Base-by-base conservation (phyloP, 1,284 basidiomycete genomes). In the Tilletia horrida region DNA sequence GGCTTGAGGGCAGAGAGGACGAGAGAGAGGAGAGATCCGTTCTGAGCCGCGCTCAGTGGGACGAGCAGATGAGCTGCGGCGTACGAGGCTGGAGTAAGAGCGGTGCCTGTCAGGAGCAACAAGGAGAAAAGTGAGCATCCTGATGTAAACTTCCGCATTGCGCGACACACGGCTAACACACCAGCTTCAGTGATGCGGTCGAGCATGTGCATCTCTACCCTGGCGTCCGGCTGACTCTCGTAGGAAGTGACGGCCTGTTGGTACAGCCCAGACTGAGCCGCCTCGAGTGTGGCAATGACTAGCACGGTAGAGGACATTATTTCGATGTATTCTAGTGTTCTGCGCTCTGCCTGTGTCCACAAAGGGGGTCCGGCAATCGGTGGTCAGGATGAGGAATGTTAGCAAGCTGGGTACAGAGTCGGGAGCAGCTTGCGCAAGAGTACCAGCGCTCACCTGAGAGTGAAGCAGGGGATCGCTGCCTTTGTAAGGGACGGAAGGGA, bases 141-240 rank as follows among this genome's bases (percentile, higher is more conserved):
- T 18, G 35, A 21, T 14, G n/a, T 11, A 42, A 48, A 16, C 18
- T 25, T 23, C n/a, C 65, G n/a, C 11, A 13, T 2, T 18, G 6
- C 25, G 1, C n/a, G n/a, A n/a, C 43, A 45, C n/a, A 45, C 13
- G n/a, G 43, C 43, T n/a, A n/a, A 67, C 69, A 50, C 62, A 70
- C 72, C 67, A 1, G 69, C 74, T 23, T 80, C 77, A 16, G 77
- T 80, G 47, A 81, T 66, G 11, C 80, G 76, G 63, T 81, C 80
- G 27, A 76, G 70, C 79, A 81, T 80, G 66, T 81, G 72, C 71
- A 80, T 81, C 64, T 81, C 80, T 6, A 81, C 73, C 21, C 45
- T 70, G 70, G 62, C 68, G 68, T 25, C 68, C 69, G 6, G 68
- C 68, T 67, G 44, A 2, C 59, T 18, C 59, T 80, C 70, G 29